phyloP scores from a whole-genome alignment of 495 filamentous ascomycete genomes.

The Letharia lupina region DNA sequence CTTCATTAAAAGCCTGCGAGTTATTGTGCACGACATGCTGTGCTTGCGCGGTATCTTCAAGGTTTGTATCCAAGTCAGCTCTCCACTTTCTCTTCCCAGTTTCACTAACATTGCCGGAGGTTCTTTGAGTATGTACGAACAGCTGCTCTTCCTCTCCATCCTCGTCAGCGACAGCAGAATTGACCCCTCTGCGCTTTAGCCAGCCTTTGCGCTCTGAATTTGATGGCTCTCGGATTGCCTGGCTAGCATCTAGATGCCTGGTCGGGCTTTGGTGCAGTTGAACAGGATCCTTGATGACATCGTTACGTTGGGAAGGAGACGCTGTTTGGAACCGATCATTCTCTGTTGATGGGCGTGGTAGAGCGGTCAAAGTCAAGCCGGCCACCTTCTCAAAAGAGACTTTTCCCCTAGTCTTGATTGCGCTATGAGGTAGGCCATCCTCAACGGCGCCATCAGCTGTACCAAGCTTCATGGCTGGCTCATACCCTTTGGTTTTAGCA shows the following conservation, averaged over 20 bases:
- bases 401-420: neutral
- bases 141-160: constrained; percentile 2
- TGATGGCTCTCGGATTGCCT: constrained; percentile 3
- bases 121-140: neutral
- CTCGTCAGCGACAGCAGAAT: neutral
- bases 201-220: constrained; percentile 10
- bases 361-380: neutral
- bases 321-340: neutral
- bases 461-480: neutral
- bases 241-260: neutral
- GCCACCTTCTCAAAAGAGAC: neutral
- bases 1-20: neutral
- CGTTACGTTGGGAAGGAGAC: neutral
- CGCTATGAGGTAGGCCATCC: neutral
- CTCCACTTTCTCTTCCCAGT: neutral
- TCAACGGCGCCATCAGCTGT: neutral
- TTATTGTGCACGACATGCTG: neutral
- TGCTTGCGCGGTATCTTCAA: neutral
- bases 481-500: neutral
- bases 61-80: neutral
- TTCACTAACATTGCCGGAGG: neutral
- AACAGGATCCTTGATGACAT: neutral
- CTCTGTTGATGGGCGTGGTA: neutral
- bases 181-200: constrained; percentile 10
- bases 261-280: neutral